These are phyloP conservation scores for Podaxis mareebaensis DNA, from an alignment of 768 basidiomycete genomes.

Conservation along the genomic window DNA sequence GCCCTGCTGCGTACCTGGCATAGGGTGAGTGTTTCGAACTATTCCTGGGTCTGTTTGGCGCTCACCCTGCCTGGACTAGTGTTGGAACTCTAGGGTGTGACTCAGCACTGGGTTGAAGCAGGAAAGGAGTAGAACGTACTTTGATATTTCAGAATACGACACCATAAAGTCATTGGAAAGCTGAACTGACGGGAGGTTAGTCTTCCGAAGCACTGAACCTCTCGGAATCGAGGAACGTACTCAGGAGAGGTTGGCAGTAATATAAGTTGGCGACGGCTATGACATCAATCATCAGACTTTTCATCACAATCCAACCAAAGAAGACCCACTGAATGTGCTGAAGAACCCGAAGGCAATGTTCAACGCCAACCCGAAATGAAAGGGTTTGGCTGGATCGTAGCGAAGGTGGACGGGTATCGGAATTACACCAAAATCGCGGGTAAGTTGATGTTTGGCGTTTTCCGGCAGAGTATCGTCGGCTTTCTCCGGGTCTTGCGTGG, in stretches of 20 bases:
- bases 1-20: slow-evolving; percentile 66
- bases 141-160: slow-evolving; percentile 36
- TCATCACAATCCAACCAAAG: neutral
- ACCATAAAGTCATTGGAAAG: slow-evolving; percentile 34
- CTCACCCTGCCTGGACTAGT: slow-evolving; percentile 66
- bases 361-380: slow-evolving; percentile 51
- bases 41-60: neutral
- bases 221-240: slow-evolving; percentile 35
- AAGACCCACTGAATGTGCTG: slow-evolving; percentile 51
- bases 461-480: neutral
- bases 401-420: slow-evolving; percentile 61
- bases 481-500: neutral
- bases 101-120: neutral
- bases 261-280: slow-evolving; percentile 75
- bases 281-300: neutral
- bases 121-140: neutral
- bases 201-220: neutral
- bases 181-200: slow-evolving; percentile 34
- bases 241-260: slow-evolving; percentile 80
- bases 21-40: slow-evolving; percentile 4
- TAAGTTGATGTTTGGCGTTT: neutral
- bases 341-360: slow-evolving; percentile 62
- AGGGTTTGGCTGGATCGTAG: slow-evolving; percentile 50
- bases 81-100: slow-evolving; percentile 53
- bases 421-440: slow-evolving; percentile 60